These are phyloP conservation scores for Mortierella sp. DNA, from an alignment of 371 early-diverging fungal species.

Conservation along the genomic window DNA sequence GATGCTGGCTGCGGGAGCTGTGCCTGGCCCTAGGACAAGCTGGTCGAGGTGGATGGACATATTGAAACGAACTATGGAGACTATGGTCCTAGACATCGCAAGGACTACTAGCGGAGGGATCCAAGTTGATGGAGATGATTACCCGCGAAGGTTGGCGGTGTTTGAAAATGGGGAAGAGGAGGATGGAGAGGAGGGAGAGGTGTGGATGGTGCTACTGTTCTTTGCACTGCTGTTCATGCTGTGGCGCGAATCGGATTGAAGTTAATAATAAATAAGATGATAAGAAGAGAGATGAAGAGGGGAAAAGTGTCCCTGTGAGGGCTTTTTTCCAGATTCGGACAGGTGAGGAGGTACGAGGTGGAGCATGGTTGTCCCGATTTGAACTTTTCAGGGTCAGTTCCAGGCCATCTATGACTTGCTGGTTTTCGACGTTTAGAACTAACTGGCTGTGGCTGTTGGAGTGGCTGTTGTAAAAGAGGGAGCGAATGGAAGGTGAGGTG, in stretches of 20 bases:
- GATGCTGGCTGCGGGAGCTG: no score
- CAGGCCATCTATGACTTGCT: not conserved
- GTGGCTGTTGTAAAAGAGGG: no score
- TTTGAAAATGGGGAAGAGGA: not conserved
- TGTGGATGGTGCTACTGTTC: not conserved
- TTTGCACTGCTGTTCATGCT: not conserved
- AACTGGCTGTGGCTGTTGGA: no score
- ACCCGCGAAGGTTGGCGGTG: not conserved
- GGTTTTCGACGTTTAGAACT: no score
- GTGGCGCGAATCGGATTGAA: not conserved
- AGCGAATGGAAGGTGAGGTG: no score
- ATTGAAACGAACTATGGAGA: not conserved
- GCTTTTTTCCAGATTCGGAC: not conserved
- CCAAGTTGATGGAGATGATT: not conserved
- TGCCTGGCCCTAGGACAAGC: not conserved
- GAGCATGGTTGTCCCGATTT: conserved; percentile 11
- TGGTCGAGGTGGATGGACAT: not conserved
- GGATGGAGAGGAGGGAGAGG: not conserved
- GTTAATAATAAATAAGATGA: not conserved
- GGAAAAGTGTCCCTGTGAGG: not conserved
- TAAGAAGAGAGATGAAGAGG: not conserved
- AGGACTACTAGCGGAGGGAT: not conserved
- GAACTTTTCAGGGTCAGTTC: not conserved
- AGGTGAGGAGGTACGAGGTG: not conserved
- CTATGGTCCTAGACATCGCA: not conserved